Evolutionary conservation across 2,329 filamentous ascomycete genomes (phyloP), one percentile per base, ranked within the genome.

Genomic region (Colletotrichum karsti): DNA sequence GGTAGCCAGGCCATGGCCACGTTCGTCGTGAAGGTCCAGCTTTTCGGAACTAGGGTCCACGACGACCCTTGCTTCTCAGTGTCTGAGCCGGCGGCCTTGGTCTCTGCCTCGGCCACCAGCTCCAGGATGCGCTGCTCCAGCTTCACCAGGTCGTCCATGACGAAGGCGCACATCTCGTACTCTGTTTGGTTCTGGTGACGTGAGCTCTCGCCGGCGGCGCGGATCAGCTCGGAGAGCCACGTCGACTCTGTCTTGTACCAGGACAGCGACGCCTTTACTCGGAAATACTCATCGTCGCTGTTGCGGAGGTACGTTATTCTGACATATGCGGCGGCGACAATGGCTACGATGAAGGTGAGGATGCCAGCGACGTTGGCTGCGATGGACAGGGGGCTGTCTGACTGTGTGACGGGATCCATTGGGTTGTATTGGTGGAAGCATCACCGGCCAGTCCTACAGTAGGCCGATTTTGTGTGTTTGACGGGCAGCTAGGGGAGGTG

Each of bases 171-270:
- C 81, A 85, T 85, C 58, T 84, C 78, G 59, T 81, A 79, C 67
- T 84, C 81, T n/a, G 77, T 75, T 51, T 76, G 76, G 53, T 41
- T 48, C 53, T 59, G 53, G n/a, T 56, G 60, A 1, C n/a, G 35
- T 8, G 60, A 24, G 20, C 60, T 62, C 18, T 68, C 54, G 26
- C 70, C 72, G 6, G 70, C 71, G 26, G 74, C 77, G 18, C 73
- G 73, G 33, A 84, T 73, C 1, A 85, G 79, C 58, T 84, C 80
- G 3, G 78, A 73, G 13, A 86, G 78, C 80, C 81, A 85, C 6
- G 77, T 75, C 3, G 80, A 82, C 73, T 85, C 83, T 0, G 82
- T 85, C 72, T 85, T 85, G 73, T 81, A 85, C 82, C 83, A 85
- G 7, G 77, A 81, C 7, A 85, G 75, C 4, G 79, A 81, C 2